Evolutionary conservation across 768 basidiomycete species (phyloP).

Genomic region (Leccinum boreale): DNA sequence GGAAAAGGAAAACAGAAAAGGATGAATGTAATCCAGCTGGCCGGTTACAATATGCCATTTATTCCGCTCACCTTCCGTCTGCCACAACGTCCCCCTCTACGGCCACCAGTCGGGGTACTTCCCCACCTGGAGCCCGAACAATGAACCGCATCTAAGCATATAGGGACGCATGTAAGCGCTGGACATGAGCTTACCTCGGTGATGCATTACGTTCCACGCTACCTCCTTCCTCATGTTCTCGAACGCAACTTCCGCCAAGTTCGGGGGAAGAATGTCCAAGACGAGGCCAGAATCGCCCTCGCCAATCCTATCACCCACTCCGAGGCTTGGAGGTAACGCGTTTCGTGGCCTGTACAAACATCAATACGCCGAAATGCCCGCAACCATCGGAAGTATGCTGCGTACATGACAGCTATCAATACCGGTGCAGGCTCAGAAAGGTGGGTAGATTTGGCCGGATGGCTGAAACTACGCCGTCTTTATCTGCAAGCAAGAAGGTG

Average conservation of each 20-base stretch:
- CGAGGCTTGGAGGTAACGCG: constrained; percentile 24
- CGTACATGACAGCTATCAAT: constrained; percentile 17
- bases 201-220: constrained; percentile 69
- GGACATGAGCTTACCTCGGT: constrained; percentile 50
- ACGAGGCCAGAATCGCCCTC: constrained; percentile 69
- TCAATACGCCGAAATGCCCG: constrained; percentile 3
- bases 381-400: not conserved
- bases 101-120: constrained; percentile 64
- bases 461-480: constrained; percentile 3
- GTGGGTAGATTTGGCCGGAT: not conserved
- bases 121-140: constrained; percentile 51
- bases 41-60: constrained; percentile 10
- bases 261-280: constrained; percentile 52
- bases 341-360: constrained; percentile 18
- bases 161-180: not conserved
- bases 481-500: not conserved
- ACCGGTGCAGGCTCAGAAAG: not conserved
- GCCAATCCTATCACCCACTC: constrained; percentile 46
- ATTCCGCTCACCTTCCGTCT: constrained; percentile 44
- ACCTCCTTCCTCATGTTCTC: constrained; percentile 61
- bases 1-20: not conserved
- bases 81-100: constrained; percentile 53
- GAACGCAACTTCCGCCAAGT: constrained; percentile 55
- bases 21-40: constrained; percentile 4
- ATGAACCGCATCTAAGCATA: constrained; percentile 4